Evolutionary conservation across 2,329 filamentous ascomycete genomes (phyloP).

Genomic region (Cladophialophora psammophila): DNA sequence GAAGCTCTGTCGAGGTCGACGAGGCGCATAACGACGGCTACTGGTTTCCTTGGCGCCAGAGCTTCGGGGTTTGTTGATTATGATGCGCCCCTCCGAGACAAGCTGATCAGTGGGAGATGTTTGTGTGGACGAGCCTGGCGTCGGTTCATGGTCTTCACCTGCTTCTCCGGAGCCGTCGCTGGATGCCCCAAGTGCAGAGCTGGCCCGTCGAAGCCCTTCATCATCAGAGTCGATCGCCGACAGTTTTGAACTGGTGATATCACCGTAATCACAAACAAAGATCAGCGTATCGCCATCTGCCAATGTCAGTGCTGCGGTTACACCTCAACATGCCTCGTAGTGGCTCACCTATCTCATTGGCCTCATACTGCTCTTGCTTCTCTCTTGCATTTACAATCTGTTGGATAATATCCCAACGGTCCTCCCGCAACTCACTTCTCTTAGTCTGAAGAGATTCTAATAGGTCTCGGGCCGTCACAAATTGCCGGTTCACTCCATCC

Average conservation of each 20-base stretch:
- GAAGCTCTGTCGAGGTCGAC: conserved; percentile 11
- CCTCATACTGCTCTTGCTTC: conserved; percentile 38
- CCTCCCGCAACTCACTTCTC: conserved; percentile 34
- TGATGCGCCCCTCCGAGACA: conserved; percentile 1
- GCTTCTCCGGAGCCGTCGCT: conserved; percentile 19
- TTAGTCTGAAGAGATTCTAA: conserved; percentile 37
- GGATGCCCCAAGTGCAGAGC: conserved; percentile 1
- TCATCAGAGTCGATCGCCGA: conserved; percentile 23
- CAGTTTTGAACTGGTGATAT: conserved; percentile 15
- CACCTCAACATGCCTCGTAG: neutral
- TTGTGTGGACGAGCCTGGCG: conserved; percentile 23
- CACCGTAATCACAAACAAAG: conserved; percentile 29
- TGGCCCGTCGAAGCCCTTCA: conserved; percentile 8
- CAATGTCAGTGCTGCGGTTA: conserved; percentile 15
- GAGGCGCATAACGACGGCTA: conserved; percentile 5
- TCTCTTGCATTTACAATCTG: conserved; percentile 36
- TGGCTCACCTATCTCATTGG: conserved; percentile 37
- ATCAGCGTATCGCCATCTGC: conserved; percentile 37
- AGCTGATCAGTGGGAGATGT: conserved; percentile 22
- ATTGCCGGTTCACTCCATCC: conserved; percentile 25
- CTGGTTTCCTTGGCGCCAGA: conserved; percentile 1
- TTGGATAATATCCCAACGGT: conserved; percentile 35
- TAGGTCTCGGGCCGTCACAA: conserved; percentile 35
- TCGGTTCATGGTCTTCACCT: conserved; percentile 16
- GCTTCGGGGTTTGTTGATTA: conserved; percentile 13